Base-by-base conservation (phyloP, 1,284 basidiomycete species). In the Chondrostereum purpureum region DNA sequence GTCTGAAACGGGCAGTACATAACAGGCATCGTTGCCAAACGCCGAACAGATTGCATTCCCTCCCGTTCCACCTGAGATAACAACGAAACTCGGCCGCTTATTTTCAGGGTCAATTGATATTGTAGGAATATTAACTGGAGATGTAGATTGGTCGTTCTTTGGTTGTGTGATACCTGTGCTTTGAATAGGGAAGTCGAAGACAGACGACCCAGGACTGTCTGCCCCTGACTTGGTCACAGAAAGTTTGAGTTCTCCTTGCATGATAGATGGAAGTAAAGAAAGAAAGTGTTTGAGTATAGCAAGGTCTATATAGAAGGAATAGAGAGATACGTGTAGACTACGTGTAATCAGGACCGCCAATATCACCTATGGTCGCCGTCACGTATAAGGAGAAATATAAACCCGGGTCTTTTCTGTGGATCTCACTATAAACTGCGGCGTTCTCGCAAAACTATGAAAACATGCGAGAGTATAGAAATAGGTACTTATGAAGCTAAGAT, bases 31-130 rank as follows among this genome's bases (percentile, higher is more conserved):
- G 2, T 73, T 68, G 2, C 69, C 72, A 55, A 90, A 90, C 3
- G 86, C 85, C 31, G 82, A 67, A 56, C 84, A 88, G 52, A 90
- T 84, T 14, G 83, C 74, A 56, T 90, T 90, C 47, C 86, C 85
- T 21, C 88, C 87, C 21, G 87, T 88, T n/a, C 87, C 87, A 1
- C 87, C 87, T 37, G 86, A 89, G 45, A 90, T 74, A 36, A 90
- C 74, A 3, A 88, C 60, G 58, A 73, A 82, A 2, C 77, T 75
- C 4, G 55, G 63, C 4, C 44, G 41, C 34, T 47, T 43, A 48
- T 35, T 44, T 40, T 46, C 44, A 41, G 45, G n/a, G 43, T 47
- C 39, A 53, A 46, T 43, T 43, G 35, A 16, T 49, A 39, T 48
- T 47, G 43, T 47, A 40, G 53, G 53, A 24, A 49, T 51, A 50